Evolutionary conservation across 441 rosid genomes (phyloP), one percentile per base, ranked within the genome.

Genomic region (Jatropha podagrica): DNA sequence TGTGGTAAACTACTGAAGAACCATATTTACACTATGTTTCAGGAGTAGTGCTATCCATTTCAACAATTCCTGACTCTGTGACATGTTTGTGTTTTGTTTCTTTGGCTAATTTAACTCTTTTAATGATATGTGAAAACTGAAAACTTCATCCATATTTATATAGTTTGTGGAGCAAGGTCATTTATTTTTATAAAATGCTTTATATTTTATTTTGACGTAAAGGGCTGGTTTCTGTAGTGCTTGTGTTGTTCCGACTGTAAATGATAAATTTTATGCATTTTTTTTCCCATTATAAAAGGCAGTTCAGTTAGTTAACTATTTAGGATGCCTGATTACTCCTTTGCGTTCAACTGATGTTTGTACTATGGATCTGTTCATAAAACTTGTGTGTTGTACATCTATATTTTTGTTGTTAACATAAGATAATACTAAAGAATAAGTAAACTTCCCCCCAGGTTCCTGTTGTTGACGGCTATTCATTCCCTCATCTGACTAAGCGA

Each of bases 391-490:
- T 5, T 60, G 40, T 44, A 6, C 40, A 2, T 71, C n/a, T 26
- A 20, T 41, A 13, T 5, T 6, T 42, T n/a, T 23, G 18, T 17
- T 18, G 55, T 48, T 32, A n/a, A 60, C 8, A 4, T 26, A 27
- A 44, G 27, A 8, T 66, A 52, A 46, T 48, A 17, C 70, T 61
- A 69, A 69, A 78, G 75, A 15, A 68, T 72, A 73, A 75, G 54
- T 78, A 55, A 71, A 14, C 0, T 5, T 18, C 12, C 63, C 59
- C 79, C 41, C 81, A 95, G 98, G 99, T 95, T 79, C 99, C 99
- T 51, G 98, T 95, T 79, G 99, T 95, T 84, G 99, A 95, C 52
- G 98, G 99, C 62, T 95, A 92, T 77, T 95, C 99, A 18, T 95
- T 95, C 65, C 99, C 99, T 74, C 98, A 95, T 87, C 95, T 95